Evolutionary conservation across 257 asterid species (phyloP).

Genomic region (Salvia splendens): DNA sequence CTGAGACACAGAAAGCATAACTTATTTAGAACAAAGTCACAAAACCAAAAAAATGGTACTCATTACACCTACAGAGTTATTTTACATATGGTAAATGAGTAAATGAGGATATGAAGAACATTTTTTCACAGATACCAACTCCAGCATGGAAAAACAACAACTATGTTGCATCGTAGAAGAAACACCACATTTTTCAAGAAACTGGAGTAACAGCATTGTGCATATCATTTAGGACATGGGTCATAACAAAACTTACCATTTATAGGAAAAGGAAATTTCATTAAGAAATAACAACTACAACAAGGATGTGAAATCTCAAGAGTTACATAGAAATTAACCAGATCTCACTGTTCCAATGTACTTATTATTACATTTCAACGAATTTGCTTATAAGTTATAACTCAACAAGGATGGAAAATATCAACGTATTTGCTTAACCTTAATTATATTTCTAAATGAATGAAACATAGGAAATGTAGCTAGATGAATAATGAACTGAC

Average conservation of each 20-base stretch:
- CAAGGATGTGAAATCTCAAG: not conserved
- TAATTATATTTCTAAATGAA: too few relatives aligned
- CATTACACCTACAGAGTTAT: slow-evolving; percentile 13
- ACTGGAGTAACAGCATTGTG: slow-evolving; percentile 14
- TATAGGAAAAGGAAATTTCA: not conserved
- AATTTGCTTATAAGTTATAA: too few relatives aligned
- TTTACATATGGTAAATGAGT: not conserved
- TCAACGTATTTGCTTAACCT: not conserved
- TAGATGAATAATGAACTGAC: too few relatives aligned
- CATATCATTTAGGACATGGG: slow-evolving; percentile 5
- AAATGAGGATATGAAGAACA: not conserved
- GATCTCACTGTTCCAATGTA: not conserved
- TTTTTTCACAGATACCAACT: slow-evolving; percentile 20
- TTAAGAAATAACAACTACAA: not conserved
- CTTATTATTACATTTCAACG: too few relatives aligned
- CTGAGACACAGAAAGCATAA: slow-evolving; percentile 45
- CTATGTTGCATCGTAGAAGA: slow-evolving; percentile 13
- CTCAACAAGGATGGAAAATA: too few relatives aligned
- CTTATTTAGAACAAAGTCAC: slow-evolving; percentile 23
- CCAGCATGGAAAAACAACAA: not conserved
- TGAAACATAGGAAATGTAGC: too few relatives aligned
- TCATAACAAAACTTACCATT: slow-evolving; percentile 1
- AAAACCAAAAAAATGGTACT: not conserved
- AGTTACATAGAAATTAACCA: not conserved
- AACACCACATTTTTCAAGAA: slow-evolving; percentile 15